Percentiles rank a stretch among this genome's conserved stretches.
Evolutionary conservation across 495 filamentous ascomycete genomes (phyloP).

Genomic region (Lichenothelia convexa): DNA sequence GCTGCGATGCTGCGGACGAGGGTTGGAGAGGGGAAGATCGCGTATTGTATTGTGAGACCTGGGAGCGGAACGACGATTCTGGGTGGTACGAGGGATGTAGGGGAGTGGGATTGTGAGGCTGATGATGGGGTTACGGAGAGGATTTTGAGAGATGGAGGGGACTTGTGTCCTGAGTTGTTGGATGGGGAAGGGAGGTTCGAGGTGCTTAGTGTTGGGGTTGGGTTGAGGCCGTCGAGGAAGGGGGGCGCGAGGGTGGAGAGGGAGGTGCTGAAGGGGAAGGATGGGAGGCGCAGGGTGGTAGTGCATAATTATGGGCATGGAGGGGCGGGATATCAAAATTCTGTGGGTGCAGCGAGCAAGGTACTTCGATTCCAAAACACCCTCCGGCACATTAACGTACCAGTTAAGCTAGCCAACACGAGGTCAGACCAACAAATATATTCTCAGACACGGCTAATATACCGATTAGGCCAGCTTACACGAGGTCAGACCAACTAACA

Average conservation of each 20-base stretch:
- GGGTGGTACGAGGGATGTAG: slow-evolving; percentile 21
- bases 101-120: slow-evolving; percentile 16
- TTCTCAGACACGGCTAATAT: too few relatives aligned
- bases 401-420: too few relatives aligned
- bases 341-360: slow-evolving; percentile 8
- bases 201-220: slow-evolving; percentile 21
- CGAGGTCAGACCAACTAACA: too few relatives aligned
- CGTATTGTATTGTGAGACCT: slow-evolving; percentile 22
- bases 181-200: slow-evolving; percentile 18
- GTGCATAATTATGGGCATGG: slow-evolving; percentile 15
- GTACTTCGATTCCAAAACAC: too few relatives aligned
- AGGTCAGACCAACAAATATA: too few relatives aligned
- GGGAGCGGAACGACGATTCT: slow-evolving; percentile 20
- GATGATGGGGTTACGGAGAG: slow-evolving; percentile 16
- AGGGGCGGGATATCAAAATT: slow-evolving; percentile 14
- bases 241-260: slow-evolving; percentile 21
- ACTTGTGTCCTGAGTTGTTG: slow-evolving; percentile 20
- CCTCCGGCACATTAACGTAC: too few relatives aligned
- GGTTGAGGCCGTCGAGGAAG: slow-evolving; percentile 21
- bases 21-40: slow-evolving; percentile 2
- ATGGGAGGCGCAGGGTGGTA: slow-evolving; percentile 6
- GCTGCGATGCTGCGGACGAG: slow-evolving; percentile 8
- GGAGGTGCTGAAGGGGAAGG: slow-evolving; percentile 8
- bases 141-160: slow-evolving; percentile 18
- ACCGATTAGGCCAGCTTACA: too few relatives aligned